Evolutionary conservation across 1,284 basidiomycete genomes (phyloP).

Genomic region (Cystobasidium pallidum): DNA sequence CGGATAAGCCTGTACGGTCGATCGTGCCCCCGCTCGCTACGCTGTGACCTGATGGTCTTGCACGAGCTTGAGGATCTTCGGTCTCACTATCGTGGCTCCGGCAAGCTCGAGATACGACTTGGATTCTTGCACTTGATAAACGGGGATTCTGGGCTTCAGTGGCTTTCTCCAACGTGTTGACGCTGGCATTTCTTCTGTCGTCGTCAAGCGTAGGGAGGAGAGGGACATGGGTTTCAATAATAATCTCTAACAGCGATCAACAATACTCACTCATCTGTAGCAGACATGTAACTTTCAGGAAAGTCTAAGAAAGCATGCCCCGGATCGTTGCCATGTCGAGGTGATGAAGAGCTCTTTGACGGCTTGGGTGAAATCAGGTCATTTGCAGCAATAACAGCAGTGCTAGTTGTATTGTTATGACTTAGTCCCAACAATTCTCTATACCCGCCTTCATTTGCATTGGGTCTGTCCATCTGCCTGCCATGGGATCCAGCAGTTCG

Average conservation of each 20-base stretch:
- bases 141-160: background rate
- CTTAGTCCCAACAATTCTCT: constrained; percentile 1
- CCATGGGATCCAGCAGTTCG: background rate
- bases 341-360: background rate
- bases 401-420: no score
- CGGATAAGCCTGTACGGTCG: background rate
- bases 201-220: background rate
- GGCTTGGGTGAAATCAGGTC: no score
- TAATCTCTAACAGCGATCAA: background rate
- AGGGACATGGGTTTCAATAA: background rate
- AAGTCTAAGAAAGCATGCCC: constrained; percentile 1
- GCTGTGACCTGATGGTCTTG: background rate
- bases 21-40: background rate
- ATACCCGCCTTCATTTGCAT: background rate
- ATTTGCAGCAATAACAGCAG: background rate
- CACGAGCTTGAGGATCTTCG: background rate
- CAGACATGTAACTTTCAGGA: background rate
- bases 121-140: background rate
- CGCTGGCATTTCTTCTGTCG: background rate
- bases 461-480: constrained; percentile 17
- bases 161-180: background rate
- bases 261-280: background rate
- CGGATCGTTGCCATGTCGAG: background rate
- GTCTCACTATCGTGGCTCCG: background rate
- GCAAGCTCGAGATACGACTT: background rate